Evolutionary conservation across 805 yeast genomes (phyloP).

Genomic region (Ogataea corticis): DNA sequence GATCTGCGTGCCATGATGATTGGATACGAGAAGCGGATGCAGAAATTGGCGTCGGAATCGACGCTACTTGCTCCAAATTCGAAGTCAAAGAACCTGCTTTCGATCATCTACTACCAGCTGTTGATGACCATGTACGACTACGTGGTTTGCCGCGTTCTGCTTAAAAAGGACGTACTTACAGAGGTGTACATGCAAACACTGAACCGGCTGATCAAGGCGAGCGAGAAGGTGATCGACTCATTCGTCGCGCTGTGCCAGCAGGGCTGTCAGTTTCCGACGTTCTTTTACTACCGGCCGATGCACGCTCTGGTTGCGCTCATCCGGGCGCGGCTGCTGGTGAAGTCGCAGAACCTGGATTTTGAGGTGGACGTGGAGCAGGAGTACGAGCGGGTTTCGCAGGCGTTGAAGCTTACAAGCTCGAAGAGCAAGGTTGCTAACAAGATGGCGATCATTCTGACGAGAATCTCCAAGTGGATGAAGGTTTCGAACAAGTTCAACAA

Average conservation of each 20-base stretch:
- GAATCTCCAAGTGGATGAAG: slow-evolving; percentile 42
- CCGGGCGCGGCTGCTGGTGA: slow-evolving; percentile 46
- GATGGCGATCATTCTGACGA: slow-evolving; percentile 36
- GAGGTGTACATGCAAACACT: slow-evolving; percentile 41
- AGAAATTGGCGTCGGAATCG: slow-evolving; percentile 41
- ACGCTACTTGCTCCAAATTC: slow-evolving; percentile 36
- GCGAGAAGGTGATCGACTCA: slow-evolving; percentile 47
- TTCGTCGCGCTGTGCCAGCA: slow-evolving; percentile 43
- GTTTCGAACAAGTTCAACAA: slow-evolving; percentile 40
- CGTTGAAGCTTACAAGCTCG: slow-evolving; percentile 25
- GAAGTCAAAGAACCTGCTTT: slow-evolving; percentile 40
- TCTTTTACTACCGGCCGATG: slow-evolving; percentile 54
- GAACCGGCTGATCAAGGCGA: slow-evolving; percentile 42
- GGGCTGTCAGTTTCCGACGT: slow-evolving; percentile 47
- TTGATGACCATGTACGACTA: slow-evolving; percentile 53
- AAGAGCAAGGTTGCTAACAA: slow-evolving; percentile 35
- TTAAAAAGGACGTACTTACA: slow-evolving; percentile 31
- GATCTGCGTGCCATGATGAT: slow-evolving; percentile 35
- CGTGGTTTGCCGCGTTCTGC: slow-evolving; percentile 43
- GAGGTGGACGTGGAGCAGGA: slow-evolving; percentile 36
- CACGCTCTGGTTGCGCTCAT: slow-evolving; percentile 51
- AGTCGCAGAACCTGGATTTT: slow-evolving; percentile 39
- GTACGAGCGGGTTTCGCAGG: slow-evolving; percentile 29
- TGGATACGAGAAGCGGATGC: slow-evolving; percentile 42
- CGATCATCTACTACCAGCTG: slow-evolving; percentile 50